Conservation (phyloP, 371 early-diverging fungal genomes). For the Syncephalis fuscata region DNA sequence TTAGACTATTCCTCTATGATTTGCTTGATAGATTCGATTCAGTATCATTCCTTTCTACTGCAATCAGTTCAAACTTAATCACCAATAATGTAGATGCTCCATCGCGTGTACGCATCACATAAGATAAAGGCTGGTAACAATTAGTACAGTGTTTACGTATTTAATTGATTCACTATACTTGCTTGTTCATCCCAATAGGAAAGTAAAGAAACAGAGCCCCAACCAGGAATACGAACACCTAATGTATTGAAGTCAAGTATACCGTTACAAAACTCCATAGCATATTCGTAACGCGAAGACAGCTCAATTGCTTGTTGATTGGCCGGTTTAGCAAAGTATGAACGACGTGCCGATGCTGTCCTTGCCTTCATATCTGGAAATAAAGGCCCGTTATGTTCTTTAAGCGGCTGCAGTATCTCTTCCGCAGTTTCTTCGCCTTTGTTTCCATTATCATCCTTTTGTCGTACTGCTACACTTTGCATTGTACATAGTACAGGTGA, state of each 20-base stretch:
- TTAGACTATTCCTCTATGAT: too few species aligned
- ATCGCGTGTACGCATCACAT: constrained; percentile 27
- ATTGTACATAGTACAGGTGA: constrained; percentile 54
- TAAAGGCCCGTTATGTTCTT: too few species aligned
- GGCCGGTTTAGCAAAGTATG: constrained; percentile 1
- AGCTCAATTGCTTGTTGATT: constrained; percentile 16
- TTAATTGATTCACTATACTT: not conserved
- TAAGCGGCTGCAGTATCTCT: too few species aligned
- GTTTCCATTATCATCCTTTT: constrained; percentile 6
- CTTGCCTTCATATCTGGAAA: too few species aligned
- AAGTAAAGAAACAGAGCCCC: constrained; percentile 27
- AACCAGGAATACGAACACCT: constrained; percentile 36
- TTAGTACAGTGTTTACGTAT: not conserved
- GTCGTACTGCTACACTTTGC: constrained; percentile 37
- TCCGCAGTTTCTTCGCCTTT: not conserved
- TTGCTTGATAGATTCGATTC: too few species aligned
- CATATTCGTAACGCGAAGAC: constrained; percentile 18
- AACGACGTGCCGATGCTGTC: too few species aligned
- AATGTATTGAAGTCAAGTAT: constrained; percentile 38
- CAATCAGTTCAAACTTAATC: constrained; percentile 31
- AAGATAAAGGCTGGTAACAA: constrained; percentile 29
- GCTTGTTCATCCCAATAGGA: constrained; percentile 51
- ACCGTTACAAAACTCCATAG: constrained; percentile 47
- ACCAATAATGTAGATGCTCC: constrained; percentile 28
- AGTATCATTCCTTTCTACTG: too few species aligned